Evolutionary conservation across 768 basidiomycete species (phyloP), one percentile per base, ranked within the genome.

Genomic region (Rickenella mellea): DNA sequence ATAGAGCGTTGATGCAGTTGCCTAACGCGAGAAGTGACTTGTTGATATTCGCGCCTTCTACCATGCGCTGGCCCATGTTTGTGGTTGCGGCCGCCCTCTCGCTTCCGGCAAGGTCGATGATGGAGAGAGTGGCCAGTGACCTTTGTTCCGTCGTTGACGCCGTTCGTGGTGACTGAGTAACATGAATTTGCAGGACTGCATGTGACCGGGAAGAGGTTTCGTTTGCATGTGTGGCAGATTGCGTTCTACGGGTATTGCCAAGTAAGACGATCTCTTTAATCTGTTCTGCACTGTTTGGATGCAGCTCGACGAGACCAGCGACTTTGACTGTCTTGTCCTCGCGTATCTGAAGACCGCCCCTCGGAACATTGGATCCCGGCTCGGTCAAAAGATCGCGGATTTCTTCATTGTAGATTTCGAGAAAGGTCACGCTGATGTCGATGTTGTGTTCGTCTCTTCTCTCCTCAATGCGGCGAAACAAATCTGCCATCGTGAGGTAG

Each of bases 401-500:
- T 59, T 90, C 90, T 63, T 99, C 96, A 60, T 98, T 98, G 69
- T 99, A 99, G 42, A 99, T 97, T 62, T 99, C 96, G 44, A 99
- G 78, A 65, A 97, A 97, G 3, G 92, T 94, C 41, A 98, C 87
- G 52, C 82, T 74, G 40, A 98, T 85, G 52, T 91, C 85, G 33
- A 83, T 78, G 43, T 80, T 83, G 74, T 80, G 80, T 27, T 96
- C 86, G 43, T 87, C 88, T 51, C 68, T 77, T 41, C 84, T 76
- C 53, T 93, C 89, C 39, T 90, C 81, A 50, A 99, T 96, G 39
- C 83, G 77, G 53, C 84, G 82, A 61, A 98, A 99, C 48, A 99
- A 78, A 62, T 97, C 94, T 32, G 88, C 80, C 93, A 97, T 98
- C 15, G 92, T 91, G 45, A 90, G 73, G 63, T 98, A 92, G 59